Conservation (phyloP, 768 basidiomycete species). For the Crepidotus variabilis region DNA sequence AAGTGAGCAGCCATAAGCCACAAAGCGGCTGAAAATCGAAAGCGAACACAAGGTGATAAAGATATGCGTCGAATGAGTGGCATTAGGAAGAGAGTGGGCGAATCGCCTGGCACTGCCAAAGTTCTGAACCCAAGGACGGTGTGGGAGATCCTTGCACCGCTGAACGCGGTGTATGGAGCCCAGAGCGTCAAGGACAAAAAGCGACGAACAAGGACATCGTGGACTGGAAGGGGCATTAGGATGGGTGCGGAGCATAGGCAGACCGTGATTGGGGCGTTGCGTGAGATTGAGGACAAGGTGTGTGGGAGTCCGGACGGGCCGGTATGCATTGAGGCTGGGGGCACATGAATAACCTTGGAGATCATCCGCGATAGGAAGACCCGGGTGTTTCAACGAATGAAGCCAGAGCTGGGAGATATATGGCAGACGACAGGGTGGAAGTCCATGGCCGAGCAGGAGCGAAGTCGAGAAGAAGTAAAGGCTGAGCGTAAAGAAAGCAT, state of each 20-base stretch:
- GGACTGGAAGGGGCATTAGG: not conserved
- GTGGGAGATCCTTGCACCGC: not conserved
- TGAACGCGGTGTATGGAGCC: not conserved
- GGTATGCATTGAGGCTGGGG: not conserved
- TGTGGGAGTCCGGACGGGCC: not conserved
- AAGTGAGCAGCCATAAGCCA: not conserved
- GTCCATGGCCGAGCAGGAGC: not conserved
- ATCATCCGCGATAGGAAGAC: not conserved
- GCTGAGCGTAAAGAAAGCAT: not conserved
- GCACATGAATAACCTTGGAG: not conserved
- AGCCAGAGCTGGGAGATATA: not conserved
- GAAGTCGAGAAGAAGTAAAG: not conserved
- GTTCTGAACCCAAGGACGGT: not conserved
- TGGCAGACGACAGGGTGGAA: not conserved
- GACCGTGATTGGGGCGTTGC: not conserved
- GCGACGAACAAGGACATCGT: not conserved
- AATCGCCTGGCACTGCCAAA: not conserved
- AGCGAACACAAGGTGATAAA: not conserved
- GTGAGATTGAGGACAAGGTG: not conserved
- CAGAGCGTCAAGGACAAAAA: not conserved
- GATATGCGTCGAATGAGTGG: not conserved
- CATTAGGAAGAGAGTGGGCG: not conserved
- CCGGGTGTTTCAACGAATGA: not conserved
- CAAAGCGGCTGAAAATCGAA: not conserved
- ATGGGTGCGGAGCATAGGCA: not conserved